Evolutionary conservation across 148 eudicot genomes (phyloP).

Genomic region (Camellia japonica): DNA sequence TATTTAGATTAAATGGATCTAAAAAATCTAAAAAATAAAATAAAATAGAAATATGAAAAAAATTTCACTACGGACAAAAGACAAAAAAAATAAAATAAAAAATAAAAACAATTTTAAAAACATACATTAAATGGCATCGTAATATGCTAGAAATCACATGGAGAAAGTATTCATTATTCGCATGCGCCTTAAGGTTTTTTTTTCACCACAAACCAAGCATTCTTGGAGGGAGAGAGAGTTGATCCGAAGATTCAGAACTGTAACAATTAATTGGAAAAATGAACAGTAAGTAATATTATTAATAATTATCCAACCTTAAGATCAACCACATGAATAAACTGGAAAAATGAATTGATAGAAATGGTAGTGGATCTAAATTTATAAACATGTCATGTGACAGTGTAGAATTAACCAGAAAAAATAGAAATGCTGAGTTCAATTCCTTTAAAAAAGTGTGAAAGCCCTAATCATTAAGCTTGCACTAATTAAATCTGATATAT

Average conservation of each 20-base stretch:
- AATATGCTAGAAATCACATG: conserved; percentile 2
- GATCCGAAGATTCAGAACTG: background rate
- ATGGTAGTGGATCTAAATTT: background rate
- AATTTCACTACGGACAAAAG: no score
- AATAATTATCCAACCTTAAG: background rate
- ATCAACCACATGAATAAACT: background rate
- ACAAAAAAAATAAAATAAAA: no score
- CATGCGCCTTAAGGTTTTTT: background rate
- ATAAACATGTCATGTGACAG: background rate
- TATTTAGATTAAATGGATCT: no score
- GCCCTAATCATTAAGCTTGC: background rate
- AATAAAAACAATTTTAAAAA: no score
- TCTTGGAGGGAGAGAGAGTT: background rate
- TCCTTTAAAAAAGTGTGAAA: background rate
- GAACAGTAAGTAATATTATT: no score
- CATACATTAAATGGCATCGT: background rate
- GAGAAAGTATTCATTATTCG: no score
- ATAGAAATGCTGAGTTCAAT: no score
- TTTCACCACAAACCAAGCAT: background rate
- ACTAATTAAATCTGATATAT: background rate
- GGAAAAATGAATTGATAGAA: background rate
- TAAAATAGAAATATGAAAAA: no score
- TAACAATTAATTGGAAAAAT: background rate
- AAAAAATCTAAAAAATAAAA: no score
- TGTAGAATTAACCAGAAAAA: no score